Conservation (phyloP, 441 rosid species). For the Erysimum cheiri region DNA sequence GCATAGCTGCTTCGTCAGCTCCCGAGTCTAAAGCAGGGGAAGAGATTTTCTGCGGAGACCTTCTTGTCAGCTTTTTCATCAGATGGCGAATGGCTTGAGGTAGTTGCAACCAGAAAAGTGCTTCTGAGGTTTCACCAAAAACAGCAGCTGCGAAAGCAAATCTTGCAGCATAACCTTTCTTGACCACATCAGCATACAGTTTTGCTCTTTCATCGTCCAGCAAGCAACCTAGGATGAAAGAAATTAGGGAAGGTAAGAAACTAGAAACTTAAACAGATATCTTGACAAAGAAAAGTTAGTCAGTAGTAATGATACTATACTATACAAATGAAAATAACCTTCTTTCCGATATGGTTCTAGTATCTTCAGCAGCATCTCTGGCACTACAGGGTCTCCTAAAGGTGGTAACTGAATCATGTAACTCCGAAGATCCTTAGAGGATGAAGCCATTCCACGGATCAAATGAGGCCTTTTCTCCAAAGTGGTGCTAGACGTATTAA, state of each 20-base stretch:
- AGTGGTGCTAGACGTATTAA: slow-evolving; percentile 79
- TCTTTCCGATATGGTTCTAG: slow-evolving; percentile 88
- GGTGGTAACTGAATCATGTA: slow-evolving; percentile 86
- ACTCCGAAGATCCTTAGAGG: slow-evolving; percentile 82
- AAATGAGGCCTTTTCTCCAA: slow-evolving; percentile 81
- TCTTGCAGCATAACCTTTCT: slow-evolving; percentile 83
- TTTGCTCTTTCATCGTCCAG: slow-evolving; percentile 93
- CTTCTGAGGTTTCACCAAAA: slow-evolving; percentile 92
- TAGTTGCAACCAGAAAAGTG: slow-evolving; percentile 96
- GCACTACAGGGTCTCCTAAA: slow-evolving; percentile 89
- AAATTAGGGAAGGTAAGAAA: slow-evolving; percentile 40
- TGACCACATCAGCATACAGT: slow-evolving; percentile 82
- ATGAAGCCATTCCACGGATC: slow-evolving; percentile 75
- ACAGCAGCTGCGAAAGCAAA: slow-evolving; percentile 96
- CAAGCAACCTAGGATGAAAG: slow-evolving; percentile 70
- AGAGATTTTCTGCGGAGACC: slow-evolving; percentile 57
- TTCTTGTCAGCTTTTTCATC: slow-evolving; percentile 64
- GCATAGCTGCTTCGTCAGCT: slow-evolving; percentile 57
- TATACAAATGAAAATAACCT: slow-evolving; percentile 54
- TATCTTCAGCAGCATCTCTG: slow-evolving; percentile 96
- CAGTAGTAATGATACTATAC: slow-evolving; percentile 22
- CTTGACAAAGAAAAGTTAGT: slow-evolving; percentile 27
- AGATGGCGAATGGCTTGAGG: slow-evolving; percentile 87
- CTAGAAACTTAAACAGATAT: slow-evolving; percentile 28
- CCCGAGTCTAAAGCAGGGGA: slow-evolving; percentile 41